A percentile compares a stretch with the other conserved stretches of the same genome.
Evolutionary conservation across 129 eudicot genomes (phyloP).

Genomic region (Ambrosia trifida): DNA sequence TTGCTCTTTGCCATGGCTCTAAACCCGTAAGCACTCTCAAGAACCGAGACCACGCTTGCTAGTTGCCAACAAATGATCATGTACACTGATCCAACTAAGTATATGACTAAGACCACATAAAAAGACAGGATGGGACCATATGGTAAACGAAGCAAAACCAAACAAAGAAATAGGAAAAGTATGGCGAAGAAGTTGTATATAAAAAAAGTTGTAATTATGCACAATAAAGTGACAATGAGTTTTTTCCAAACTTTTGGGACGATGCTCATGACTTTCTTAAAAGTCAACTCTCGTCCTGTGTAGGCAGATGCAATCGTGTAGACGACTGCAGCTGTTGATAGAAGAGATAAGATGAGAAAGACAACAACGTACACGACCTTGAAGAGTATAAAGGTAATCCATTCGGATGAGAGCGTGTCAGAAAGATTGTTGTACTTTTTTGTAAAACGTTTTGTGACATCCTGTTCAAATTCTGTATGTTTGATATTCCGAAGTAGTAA

Average conservation of each 20-base stretch:
- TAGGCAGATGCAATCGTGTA: constrained; percentile 62
- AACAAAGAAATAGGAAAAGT: not conserved
- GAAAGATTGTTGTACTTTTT: constrained; percentile 30
- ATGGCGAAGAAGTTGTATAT: constrained; percentile 35
- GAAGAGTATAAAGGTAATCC: constrained; percentile 32
- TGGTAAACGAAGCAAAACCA: not conserved
- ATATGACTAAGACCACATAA: constrained; percentile 12
- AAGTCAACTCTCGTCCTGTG: constrained; percentile 43
- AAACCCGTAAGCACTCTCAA: constrained; percentile 61
- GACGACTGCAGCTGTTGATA: constrained; percentile 74
- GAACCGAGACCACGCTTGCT: constrained; percentile 62
- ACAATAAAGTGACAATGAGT: constrained; percentile 57
- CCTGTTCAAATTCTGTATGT: constrained; percentile 30
- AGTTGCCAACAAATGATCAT: constrained; percentile 61
- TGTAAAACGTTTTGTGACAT: constrained; percentile 23
- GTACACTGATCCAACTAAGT: constrained; percentile 43
- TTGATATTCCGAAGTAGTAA: constrained; percentile 23
- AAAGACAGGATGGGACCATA: not conserved
- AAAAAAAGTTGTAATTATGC: constrained; percentile 37
- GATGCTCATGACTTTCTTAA: constrained; percentile 42
- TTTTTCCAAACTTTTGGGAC: constrained; percentile 63
- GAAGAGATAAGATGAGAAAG: constrained; percentile 51
- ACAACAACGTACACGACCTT: constrained; percentile 39
- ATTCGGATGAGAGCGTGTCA: constrained; percentile 31
- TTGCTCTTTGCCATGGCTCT: constrained; percentile 63